A percentile compares a stretch with the other conserved stretches of the same genome.
phyloP scores from a whole-genome alignment of 164 flowering plant species.

The Platanus orientalis region DNA sequence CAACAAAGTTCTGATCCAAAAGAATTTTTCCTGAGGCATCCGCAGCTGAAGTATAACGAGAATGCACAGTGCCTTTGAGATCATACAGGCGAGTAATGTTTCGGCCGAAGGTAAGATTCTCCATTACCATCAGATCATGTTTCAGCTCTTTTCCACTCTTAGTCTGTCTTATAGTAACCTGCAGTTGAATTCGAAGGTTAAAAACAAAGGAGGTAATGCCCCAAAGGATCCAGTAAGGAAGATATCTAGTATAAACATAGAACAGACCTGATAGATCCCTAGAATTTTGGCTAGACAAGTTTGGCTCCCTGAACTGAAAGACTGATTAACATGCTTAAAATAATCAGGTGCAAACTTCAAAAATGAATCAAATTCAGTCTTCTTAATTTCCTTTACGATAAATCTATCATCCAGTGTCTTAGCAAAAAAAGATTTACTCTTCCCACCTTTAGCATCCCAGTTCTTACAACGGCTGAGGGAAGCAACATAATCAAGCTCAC shows the following conservation, averaged over 20 bases:
- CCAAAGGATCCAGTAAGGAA: neutral
- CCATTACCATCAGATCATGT: conserved; percentile 90
- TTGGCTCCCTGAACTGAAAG: conserved; percentile 59
- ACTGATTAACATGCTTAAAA: conserved; percentile 65
- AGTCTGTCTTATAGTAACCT: conserved; percentile 59
- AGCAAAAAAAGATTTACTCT: conserved; percentile 84
- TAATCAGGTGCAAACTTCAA: conserved; percentile 73
- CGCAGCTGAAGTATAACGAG: conserved; percentile 49
- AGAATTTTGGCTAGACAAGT: conserved; percentile 93
- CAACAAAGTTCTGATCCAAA: conserved; percentile 87
- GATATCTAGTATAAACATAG: neutral
- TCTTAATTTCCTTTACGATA: conserved; percentile 82
- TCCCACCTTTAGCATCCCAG: conserved; percentile 98
- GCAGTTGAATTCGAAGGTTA: neutral
- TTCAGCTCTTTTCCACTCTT: conserved; percentile 68
- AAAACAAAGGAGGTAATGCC: neutral
- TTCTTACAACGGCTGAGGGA: conserved; percentile 83
- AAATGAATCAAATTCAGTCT: conserved; percentile 82
- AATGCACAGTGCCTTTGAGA: conserved; percentile 87
- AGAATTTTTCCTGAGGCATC: conserved; percentile 65
- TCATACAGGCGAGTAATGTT: conserved; percentile 68
- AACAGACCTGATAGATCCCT: conserved; percentile 87
- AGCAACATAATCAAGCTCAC: conserved; percentile 76
- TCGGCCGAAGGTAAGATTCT: conserved; percentile 74
- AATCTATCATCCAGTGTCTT: conserved; percentile 93